Evolutionary conservation across 2,329 filamentous ascomycete species (phyloP).

Genomic region (Exophiala aquamarina): DNA sequence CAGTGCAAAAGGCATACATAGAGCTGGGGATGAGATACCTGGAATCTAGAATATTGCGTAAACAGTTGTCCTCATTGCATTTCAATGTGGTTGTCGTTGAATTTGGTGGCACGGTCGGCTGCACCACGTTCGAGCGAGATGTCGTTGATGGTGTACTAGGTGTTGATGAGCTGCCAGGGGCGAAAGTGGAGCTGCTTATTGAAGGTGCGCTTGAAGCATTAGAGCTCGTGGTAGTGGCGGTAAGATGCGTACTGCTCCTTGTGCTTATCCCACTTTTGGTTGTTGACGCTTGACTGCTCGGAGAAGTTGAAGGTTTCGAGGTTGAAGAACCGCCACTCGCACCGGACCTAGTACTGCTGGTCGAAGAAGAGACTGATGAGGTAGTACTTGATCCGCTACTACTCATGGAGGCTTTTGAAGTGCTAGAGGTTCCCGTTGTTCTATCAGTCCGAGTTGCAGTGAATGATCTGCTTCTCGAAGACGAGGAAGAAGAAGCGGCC

Average conservation of each 20-base stretch:
- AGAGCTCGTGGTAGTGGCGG: slow-evolving; percentile 1
- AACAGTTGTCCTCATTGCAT: slow-evolving; percentile 24
- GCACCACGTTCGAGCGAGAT: slow-evolving; percentile 11
- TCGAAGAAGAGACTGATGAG: too few relatives aligned
- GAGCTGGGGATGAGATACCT: slow-evolving; percentile 11
- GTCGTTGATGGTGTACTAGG: too few relatives aligned
- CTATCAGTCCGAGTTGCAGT: neutral
- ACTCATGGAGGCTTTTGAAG: neutral
- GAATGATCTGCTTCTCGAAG: neutral
- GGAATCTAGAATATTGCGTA: slow-evolving; percentile 23
- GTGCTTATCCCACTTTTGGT: neutral
- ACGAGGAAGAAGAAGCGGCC: neutral
- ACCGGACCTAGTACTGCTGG: too few relatives aligned
- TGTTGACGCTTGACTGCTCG: neutral
- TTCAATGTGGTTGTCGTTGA: slow-evolving; percentile 10
- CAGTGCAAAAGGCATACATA: slow-evolving; percentile 13
- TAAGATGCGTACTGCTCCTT: neutral
- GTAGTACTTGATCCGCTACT: too few relatives aligned
- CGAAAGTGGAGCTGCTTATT: neutral
- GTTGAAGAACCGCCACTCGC: neutral
- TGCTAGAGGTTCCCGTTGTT: neutral
- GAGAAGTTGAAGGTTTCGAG: neutral
- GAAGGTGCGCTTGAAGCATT: slow-evolving; percentile 11
- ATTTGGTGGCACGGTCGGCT: slow-evolving; percentile 11
- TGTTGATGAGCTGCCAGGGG: neutral